phyloP scores from a whole-genome alignment of 495 filamentous ascomycete species.

The Xylaria castorea region DNA sequence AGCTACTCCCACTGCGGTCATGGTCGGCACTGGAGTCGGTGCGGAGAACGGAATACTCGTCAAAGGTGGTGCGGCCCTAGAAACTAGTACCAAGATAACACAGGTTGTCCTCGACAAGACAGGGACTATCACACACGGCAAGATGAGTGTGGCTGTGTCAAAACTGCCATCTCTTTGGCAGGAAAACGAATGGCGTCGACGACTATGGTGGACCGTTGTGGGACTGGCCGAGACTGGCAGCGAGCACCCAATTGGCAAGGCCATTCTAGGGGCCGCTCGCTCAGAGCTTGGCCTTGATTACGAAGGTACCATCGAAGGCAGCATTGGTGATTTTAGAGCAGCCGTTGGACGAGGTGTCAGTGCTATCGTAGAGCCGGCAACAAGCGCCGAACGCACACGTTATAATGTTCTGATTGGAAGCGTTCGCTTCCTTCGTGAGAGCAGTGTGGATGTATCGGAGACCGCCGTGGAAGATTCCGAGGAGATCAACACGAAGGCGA shows the following conservation, averaged over 20 bases:
- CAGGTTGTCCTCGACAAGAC: slow-evolving; percentile 99
- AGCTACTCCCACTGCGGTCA: slow-evolving; percentile 94
- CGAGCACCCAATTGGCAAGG: slow-evolving; percentile 93
- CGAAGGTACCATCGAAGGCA: slow-evolving; percentile 81
- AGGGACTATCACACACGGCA: slow-evolving; percentile 90
- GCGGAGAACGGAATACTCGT: slow-evolving; percentile 97
- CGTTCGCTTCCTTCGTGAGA: slow-evolving; percentile 73
- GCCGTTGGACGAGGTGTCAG: slow-evolving; percentile 85
- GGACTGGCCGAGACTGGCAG: slow-evolving; percentile 92
- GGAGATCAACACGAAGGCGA: slow-evolving; percentile 58
- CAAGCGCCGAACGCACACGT: slow-evolving; percentile 65
- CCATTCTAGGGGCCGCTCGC: slow-evolving; percentile 76
- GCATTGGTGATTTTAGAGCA: slow-evolving; percentile 82
- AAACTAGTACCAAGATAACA: slow-evolving; percentile 89
- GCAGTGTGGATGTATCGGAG: slow-evolving; percentile 69
- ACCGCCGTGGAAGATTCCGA: slow-evolving; percentile 62
- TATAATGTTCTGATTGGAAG: slow-evolving; percentile 88
- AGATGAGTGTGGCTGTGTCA: slow-evolving; percentile 84
- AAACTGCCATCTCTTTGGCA: slow-evolving; percentile 73
- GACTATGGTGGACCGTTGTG: slow-evolving; percentile 92
- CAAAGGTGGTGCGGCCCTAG: slow-evolving; percentile 92
- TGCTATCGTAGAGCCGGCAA: slow-evolving; percentile 79
- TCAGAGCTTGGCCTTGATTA: slow-evolving; percentile 71
- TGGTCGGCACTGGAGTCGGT: slow-evolving; percentile 97
- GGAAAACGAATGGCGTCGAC: slow-evolving; percentile 67